These are phyloP conservation scores for Leucosporidium scottii DNA, from an alignment of 768 basidiomycete species.

Conservation along the genomic window DNA sequence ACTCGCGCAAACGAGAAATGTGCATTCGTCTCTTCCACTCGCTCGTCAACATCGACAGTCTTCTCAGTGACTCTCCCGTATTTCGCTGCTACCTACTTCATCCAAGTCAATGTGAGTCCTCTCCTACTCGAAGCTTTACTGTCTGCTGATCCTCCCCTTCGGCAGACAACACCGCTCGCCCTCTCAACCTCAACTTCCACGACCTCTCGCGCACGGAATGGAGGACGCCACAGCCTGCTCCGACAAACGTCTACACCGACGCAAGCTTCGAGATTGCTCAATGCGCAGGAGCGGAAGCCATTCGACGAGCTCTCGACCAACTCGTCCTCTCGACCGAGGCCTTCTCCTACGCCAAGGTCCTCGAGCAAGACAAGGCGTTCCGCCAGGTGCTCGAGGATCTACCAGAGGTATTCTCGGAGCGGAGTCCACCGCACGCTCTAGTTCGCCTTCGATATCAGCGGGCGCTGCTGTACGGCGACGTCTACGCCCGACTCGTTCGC, in stretches of 20 bases:
- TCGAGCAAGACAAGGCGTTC: slow-evolving; percentile 28
- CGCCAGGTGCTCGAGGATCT: slow-evolving; percentile 6
- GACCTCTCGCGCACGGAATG: slow-evolving; percentile 27
- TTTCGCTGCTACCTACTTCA: slow-evolving; percentile 28
- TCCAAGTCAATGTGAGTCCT: slow-evolving; percentile 19
- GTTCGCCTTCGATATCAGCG: slow-evolving; percentile 16
- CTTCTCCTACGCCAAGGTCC: slow-evolving; percentile 11
- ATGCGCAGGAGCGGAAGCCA: slow-evolving; percentile 19
- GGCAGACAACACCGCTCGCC: slow-evolving; percentile 28
- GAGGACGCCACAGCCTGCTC: background rate
- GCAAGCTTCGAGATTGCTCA: slow-evolving; percentile 27
- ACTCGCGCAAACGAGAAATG: slow-evolving; percentile 25
- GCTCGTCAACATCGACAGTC: slow-evolving; percentile 23
- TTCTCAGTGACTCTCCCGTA: slow-evolving; percentile 22
- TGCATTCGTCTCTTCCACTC: slow-evolving; percentile 19
- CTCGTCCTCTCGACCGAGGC: slow-evolving; percentile 13
- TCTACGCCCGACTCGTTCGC: slow-evolving; percentile 31
- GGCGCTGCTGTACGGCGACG: slow-evolving; percentile 19
- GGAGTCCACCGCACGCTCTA: background rate
- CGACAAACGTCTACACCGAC: slow-evolving; percentile 20
- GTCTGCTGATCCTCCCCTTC: too few relatives aligned
- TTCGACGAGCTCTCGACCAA: slow-evolving; percentile 22
- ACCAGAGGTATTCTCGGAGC: slow-evolving; percentile 14
- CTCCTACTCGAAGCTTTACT: background rate
- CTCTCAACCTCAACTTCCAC: slow-evolving; percentile 18